Conservation (phyloP, 345 rosid genomes). For the Pugionium dolabratum region DNA sequence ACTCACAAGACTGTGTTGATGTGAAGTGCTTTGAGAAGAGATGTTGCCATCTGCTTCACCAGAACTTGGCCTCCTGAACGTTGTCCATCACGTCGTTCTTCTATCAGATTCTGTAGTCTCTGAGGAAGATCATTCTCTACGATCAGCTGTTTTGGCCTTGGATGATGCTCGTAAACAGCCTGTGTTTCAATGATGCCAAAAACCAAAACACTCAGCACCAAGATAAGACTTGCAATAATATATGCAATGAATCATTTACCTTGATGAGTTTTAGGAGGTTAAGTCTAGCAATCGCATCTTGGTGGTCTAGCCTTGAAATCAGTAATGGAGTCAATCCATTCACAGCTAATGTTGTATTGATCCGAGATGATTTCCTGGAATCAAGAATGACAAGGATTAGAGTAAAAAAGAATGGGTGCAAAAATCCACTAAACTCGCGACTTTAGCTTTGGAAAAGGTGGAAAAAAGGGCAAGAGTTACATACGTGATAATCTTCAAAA, state of each 20-base stretch:
- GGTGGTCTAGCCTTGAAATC: slow-evolving; percentile 84
- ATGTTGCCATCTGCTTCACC: slow-evolving; percentile 98
- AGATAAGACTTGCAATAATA: neutral
- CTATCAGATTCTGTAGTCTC: slow-evolving; percentile 81
- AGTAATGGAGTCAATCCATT: slow-evolving; percentile 95
- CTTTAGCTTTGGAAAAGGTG: neutral
- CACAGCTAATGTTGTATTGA: slow-evolving; percentile 92
- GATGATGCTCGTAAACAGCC: slow-evolving; percentile 99
- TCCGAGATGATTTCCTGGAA: slow-evolving; percentile 87
- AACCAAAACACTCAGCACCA: slow-evolving; percentile 6
- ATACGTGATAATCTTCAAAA: slow-evolving; percentile 95
- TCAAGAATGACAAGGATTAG: slow-evolving; percentile 28
- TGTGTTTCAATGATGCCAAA: slow-evolving; percentile 24
- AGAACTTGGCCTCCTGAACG: slow-evolving; percentile 94
- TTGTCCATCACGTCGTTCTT: slow-evolving; percentile 96
- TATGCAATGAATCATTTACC: slow-evolving; percentile 42
- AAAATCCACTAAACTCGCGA: no score
- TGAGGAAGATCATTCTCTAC: slow-evolving; percentile 93
- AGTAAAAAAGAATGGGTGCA: neutral
- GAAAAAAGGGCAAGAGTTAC: slow-evolving; percentile 20
- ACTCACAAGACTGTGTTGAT: slow-evolving; percentile 81
- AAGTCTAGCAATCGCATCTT: slow-evolving; percentile 96
- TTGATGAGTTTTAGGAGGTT: slow-evolving; percentile 89
- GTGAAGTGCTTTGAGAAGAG: slow-evolving; percentile 92
- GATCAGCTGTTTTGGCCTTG: slow-evolving; percentile 91